These are phyloP conservation scores for Draba incana DNA, from an alignment of 345 rosid species.

Conservation along the genomic window DNA sequence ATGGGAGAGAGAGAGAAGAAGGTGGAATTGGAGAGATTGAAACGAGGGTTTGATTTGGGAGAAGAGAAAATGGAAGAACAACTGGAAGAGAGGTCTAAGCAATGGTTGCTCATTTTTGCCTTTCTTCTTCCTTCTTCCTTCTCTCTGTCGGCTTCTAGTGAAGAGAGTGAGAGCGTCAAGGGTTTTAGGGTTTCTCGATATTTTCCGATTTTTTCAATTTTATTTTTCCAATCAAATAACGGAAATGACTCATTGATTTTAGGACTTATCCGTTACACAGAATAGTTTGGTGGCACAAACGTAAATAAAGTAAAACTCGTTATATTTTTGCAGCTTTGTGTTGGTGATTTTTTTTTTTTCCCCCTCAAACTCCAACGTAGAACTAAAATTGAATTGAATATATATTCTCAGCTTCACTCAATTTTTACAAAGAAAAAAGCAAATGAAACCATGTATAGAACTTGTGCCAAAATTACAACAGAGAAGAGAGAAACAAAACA, in stretches of 20 bases:
- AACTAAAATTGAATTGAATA: no score
- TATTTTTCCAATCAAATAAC: background rate
- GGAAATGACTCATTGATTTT: background rate
- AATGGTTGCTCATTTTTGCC: constrained; percentile 40
- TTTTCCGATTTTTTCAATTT: background rate
- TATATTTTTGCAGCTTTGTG: no score
- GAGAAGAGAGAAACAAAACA: background rate
- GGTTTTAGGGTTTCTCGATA: constrained; percentile 40
- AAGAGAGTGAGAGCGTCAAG: constrained; percentile 16
- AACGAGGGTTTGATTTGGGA: constrained; percentile 32
- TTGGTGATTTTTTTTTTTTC: no score
- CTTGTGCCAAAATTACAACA: constrained; percentile 9
- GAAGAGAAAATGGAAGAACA: constrained; percentile 36
- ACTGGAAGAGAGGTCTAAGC: constrained; percentile 43
- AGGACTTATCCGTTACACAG: no score
- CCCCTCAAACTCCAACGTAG: no score
- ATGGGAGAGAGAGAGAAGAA: constrained; percentile 34
- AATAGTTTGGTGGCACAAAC: no score
- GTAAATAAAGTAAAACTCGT: no score
- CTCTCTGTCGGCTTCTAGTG: constrained; percentile 25
- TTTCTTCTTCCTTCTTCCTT: constrained; percentile 4
- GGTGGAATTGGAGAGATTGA: constrained; percentile 12
- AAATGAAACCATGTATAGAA: background rate
- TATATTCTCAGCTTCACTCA: background rate
- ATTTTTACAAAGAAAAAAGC: background rate